Evolutionary conservation across 2,329 filamentous ascomycete genomes (phyloP).

Genomic region (Orbilia javanica): DNA sequence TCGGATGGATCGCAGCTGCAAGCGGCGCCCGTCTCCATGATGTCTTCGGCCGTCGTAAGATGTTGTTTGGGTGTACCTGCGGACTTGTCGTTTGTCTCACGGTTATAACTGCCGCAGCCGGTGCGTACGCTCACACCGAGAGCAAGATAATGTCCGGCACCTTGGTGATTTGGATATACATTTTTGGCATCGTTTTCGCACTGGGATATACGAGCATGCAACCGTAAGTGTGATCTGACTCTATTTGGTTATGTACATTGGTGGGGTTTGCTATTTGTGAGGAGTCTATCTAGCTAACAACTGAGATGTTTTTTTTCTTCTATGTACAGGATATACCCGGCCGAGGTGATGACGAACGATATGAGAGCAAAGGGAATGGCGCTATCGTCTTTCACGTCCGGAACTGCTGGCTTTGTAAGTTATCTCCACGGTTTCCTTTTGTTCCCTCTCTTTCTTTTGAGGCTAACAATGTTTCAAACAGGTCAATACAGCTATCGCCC

Average conservation of each 20-base stretch:
- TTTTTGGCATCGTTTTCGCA: constrained; percentile 65
- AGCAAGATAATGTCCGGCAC: constrained; percentile 65
- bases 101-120: constrained; percentile 65
- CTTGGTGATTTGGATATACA: constrained; percentile 66
- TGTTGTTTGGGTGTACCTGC: constrained; percentile 65
- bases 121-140: constrained; percentile 60
- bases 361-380: constrained; percentile 66
- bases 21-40: constrained; percentile 66
- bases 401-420: constrained; percentile 65
- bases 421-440: constrained; percentile 62
- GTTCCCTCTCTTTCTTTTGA: constrained; percentile 57
- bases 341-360: constrained; percentile 65
- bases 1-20: constrained; percentile 66
- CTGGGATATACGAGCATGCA: constrained; percentile 65
- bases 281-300: constrained; percentile 23
- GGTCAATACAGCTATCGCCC: constrained; percentile 62
- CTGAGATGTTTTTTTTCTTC: constrained; percentile 1
- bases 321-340: constrained; percentile 63
- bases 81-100: constrained; percentile 64
- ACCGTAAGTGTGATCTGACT: constrained; percentile 51
- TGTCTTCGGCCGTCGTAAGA: constrained; percentile 65
- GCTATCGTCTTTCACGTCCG: constrained; percentile 64
- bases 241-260: constrained; percentile 8
- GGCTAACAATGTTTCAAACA: constrained; percentile 57
- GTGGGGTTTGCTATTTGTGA: background rate